These are phyloP conservation scores for Fusarium sp. DNA, from an alignment of 2,329 filamentous ascomycete genomes.

Conservation along the genomic window DNA sequence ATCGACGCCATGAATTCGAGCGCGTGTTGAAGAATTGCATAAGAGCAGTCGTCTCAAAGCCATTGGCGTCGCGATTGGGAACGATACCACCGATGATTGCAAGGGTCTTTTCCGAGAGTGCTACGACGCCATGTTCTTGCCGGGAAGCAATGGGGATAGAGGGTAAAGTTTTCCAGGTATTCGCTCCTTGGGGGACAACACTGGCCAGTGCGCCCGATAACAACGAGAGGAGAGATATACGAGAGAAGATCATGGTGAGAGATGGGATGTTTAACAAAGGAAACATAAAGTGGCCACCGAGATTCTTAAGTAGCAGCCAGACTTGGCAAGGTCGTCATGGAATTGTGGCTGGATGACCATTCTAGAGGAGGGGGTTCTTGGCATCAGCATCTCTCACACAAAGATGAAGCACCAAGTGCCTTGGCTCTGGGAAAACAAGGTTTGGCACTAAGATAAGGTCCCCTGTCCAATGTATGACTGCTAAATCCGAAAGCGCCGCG, in stretches of 20 bases:
- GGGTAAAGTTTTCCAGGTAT: conserved; percentile 36
- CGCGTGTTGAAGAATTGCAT: conserved; percentile 47
- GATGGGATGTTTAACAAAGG: not conserved
- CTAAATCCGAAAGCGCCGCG: conserved; percentile 6
- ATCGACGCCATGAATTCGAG: conserved; percentile 42
- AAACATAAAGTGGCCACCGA: not conserved
- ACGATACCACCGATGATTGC: conserved; percentile 44
- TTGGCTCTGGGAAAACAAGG: not conserved
- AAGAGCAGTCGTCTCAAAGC: conserved; percentile 35
- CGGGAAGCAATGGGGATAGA: conserved; percentile 37
- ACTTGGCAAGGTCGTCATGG: conserved; percentile 13
- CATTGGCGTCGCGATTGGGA: conserved; percentile 15
- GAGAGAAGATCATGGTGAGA: conserved; percentile 1
- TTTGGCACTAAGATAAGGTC: not conserved
- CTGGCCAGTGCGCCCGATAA: conserved; percentile 7
- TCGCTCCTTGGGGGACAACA: not conserved
- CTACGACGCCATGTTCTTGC: conserved; percentile 43
- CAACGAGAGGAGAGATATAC: not conserved
- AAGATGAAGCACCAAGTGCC: conserved; percentile 22
- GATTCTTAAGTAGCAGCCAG: conserved; percentile 9
- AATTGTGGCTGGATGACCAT: conserved; percentile 14
- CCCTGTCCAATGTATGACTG: not conserved
- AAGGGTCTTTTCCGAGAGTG: conserved; percentile 34
- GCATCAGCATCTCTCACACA: conserved; percentile 17
- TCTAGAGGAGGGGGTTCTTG: conserved; percentile 6